Evolutionary conservation across 768 basidiomycete genomes (phyloP), one percentile per base, ranked within the genome.

Genomic region (Hypholoma sublateritium): DNA sequence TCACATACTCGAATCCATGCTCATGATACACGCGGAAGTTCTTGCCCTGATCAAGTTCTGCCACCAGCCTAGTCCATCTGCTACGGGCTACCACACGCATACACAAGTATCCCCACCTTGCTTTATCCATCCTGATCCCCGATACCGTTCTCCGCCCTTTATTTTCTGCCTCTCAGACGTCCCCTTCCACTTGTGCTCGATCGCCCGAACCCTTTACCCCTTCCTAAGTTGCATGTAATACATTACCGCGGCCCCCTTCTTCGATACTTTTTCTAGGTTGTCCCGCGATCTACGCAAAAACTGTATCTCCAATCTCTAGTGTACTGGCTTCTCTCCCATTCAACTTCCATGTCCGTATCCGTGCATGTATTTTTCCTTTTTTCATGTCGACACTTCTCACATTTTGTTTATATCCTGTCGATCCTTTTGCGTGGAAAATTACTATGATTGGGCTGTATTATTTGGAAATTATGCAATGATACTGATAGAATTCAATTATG

Each of bases 71-170:
- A 17, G 28, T 42, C 41, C 39, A 17, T 28, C 25, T 44, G 42
- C 22, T 35, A 41, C 39, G 39, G 39, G 39, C 43, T 32, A 44
- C 45, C 35, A 49, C 24, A 21, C 55, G 19, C 42, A 41, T 41
- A 34, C 48, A 32, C 28, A 32, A 32, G 48, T 44, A 51, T 37
- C 25, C 32, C 32, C 41, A 25, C 49, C 24, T 48, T 56, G 55
- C 55, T 56, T 57, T 51, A 55, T 59, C 53, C 54, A 50, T 44
- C 37, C n/a, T 51, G 25, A 24, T 36, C 22, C 42, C 39, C 5
- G 39, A 16, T 14, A 28, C 36, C 41, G 14, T 42, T 50, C 42
- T 16, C 42, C 39, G 16, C 25, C 22, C 7, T 16, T 35, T 25
- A 7, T 50, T 25, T 19, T 25, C 37, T 37, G n/a, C 50, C 36